These are phyloP conservation scores for Candida germanica DNA, from an alignment of 805 yeast genomes.

Conservation along the genomic window DNA sequence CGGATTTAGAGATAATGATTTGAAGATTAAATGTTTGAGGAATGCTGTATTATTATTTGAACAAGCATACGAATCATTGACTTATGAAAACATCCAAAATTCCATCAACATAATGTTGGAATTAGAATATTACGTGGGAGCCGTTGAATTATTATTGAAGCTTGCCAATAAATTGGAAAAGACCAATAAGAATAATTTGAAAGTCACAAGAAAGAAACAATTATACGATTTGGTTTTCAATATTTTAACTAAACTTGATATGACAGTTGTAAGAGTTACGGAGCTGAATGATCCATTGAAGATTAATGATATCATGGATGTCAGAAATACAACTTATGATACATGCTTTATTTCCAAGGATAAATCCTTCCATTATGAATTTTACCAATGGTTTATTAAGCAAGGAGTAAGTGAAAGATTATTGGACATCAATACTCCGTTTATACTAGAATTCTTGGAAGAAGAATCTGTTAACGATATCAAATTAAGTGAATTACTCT, in stretches of 20 bases:
- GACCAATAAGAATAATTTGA: conserved; percentile 10
- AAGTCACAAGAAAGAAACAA: conserved; percentile 30
- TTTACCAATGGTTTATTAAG: conserved; percentile 87
- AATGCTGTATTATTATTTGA: conserved; percentile 76
- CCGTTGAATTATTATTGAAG: conserved; percentile 75
- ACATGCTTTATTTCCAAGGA: conserved; percentile 74
- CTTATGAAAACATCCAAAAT: conserved; percentile 76
- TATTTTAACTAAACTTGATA: conserved; percentile 69
- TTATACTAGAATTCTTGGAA: conserved; percentile 70
- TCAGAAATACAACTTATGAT: conserved; percentile 70
- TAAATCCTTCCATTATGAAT: conserved; percentile 83
- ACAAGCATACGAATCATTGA: conserved; percentile 73
- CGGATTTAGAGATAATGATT: conserved; percentile 68
- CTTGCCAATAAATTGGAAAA: conserved; percentile 52
- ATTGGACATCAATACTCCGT: conserved; percentile 78
- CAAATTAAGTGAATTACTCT: conserved; percentile 74
- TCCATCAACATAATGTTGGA: conserved; percentile 75
- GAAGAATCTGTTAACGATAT: conserved; percentile 62
- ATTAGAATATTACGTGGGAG: conserved; percentile 78
- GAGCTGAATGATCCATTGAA: conserved; percentile 33
- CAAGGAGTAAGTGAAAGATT: conserved; percentile 76
- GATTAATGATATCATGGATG: conserved; percentile 50
- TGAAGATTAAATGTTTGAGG: conserved; percentile 59
- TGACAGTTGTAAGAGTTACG: conserved; percentile 48
- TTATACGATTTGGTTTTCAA: conserved; percentile 75